Evolutionary conservation across 345 rosid genomes (phyloP), one percentile per base, ranked within the genome.

Genomic region (Eucalyptus guilfoylei): DNA sequence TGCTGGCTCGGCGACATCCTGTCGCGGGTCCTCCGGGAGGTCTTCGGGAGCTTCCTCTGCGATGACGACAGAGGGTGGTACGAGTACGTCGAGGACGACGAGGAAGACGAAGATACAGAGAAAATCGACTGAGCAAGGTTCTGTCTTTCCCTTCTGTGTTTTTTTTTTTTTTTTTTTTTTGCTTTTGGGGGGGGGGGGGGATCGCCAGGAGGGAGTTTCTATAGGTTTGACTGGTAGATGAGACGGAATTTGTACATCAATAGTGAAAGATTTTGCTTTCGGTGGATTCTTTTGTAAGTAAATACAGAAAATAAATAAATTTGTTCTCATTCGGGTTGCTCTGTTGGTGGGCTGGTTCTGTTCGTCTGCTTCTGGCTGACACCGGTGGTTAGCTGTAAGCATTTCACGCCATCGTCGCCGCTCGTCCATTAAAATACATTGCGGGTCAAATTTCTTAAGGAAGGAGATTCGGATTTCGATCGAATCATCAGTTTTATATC

Each of bases 1-100:
- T 86, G 67, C 37, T 93, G 94, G 94, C 11, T 93, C 11, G 42
- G 86, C 58, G 60, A 88, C 49, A 72, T 89, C 91, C 52, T 90
- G 52, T n/a, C 83, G 89, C 88, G 89, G 89, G 16, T 76, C 83
- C 81, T 90, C 44, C 32, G 88, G 86, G 93, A 89, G 37, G 91
- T 91, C 85, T 83, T 95, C 13, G 37, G 89, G 48, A 89, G 87
- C 72, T 49, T 49, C 16, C 11, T 93, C 67, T 91, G 30, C 83
- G 89, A 87, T 30, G 60, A 87, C 30, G 49, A 90, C 54, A n/a
- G 42, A 40, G 90, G 88, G 44, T 88, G 83, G 83, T 76, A 9
- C 49, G 90, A 83, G 8, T 64, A 86, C 12, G 30, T 58, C 30
- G 89, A 90, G 16, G 89, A 87, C 44, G 90, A 89, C 45, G 88